Evolutionary conservation across 2,329 filamentous ascomycete species (phyloP), one percentile per base, ranked within the genome.

Genomic region (Pyrenophora tritici-repentis): DNA sequence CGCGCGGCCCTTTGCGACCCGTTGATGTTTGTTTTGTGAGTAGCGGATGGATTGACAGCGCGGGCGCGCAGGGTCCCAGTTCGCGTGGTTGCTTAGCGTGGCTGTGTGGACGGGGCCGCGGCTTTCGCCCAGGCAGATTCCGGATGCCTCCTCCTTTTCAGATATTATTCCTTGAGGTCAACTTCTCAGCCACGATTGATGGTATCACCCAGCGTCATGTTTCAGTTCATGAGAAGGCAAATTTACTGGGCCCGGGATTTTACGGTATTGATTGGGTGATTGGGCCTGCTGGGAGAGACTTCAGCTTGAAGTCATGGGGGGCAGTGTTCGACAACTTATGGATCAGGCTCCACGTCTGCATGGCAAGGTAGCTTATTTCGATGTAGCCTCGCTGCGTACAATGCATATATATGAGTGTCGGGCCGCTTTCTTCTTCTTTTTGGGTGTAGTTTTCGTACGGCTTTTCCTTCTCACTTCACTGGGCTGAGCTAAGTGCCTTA

Each of bases 301-400:
- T 50, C 36, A 53, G 44, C 48, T 49, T 33, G 40, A 53, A 38
- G 51, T 55, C 36, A 50, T 63, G 45, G 66, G 66, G 66, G 8
- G 67, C 68, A 64, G 66, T 68, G 66, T 56, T n/a, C n/a, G n/a
- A n/a, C n/a, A n/a, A n/a, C n/a, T n/a, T 22, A 53, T 48, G 49
- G 18, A 41, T 46, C 43, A 58, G 56, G 53, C 57, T 38, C 48
- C 48, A 47, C 45, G 50, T 52, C 51, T 61, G 51, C 50, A 62
- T 40, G 41, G 41, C 35, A 22, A 38, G 18, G 22, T 26, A 34
- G 34, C 29, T 24, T 41, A 14, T 16, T 14, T 14, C 36, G 31
- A 42, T 36, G 49, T 41, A 60, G 65, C 60, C 61, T 65, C 42
- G 46, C 18, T 24, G 22, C 22, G 22, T 7, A 24, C 4, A 24